Evolutionary conservation across 2,329 filamentous ascomycete species (phyloP), one percentile per base, ranked within the genome.

Genomic region (Beauveria varroae): DNA sequence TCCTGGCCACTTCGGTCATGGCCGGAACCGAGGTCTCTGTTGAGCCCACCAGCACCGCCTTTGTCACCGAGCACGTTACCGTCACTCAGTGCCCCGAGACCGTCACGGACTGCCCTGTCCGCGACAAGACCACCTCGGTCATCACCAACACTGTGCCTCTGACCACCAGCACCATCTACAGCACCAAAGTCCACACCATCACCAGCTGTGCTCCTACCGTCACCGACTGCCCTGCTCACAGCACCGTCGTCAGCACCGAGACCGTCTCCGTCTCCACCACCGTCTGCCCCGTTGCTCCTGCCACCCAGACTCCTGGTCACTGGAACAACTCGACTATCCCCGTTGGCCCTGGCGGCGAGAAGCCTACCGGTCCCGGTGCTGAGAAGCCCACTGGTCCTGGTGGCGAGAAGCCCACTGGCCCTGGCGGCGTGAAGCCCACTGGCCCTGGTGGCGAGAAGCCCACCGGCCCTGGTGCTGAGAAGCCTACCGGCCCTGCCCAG

Each of bases 51-150:
- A 74, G 73, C 57, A 80, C 82, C 71, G 76, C 83, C 76, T 85
- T 81, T 79, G 73, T 77, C 73, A 86, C 83, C 69, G 75, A 80
- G 72, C 74, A 83, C 70, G 74, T 82, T 68, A 87, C 84, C 75
- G 76, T 87, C 80, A 86, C 82, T 71, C 79, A 79, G 63, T 87
- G 85, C 79, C 79, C 75, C 62, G 76, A 81, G 59, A 78, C 78
- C 63, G 82, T 86, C 71, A 82, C 83, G 72, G 70, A 87, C 84
- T 88, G 86, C 81, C 81, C 80, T 61, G 77, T 74, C 64, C 66
- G 70, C 66, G 73, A 71, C 57, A 71, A 69, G 66, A 70, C 73
- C 63, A 78, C 74, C 68, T 66, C 67, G 59, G 70, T 75, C 64
- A 67, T 71, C 65, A 75, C 73, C 65, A 68, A 75, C 65, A 74